A percentile compares a stretch with the other conserved stretches of the same genome.
Evolutionary conservation across 768 basidiomycete species (phyloP).

Genomic region (Fomitopsis serialis): DNA sequence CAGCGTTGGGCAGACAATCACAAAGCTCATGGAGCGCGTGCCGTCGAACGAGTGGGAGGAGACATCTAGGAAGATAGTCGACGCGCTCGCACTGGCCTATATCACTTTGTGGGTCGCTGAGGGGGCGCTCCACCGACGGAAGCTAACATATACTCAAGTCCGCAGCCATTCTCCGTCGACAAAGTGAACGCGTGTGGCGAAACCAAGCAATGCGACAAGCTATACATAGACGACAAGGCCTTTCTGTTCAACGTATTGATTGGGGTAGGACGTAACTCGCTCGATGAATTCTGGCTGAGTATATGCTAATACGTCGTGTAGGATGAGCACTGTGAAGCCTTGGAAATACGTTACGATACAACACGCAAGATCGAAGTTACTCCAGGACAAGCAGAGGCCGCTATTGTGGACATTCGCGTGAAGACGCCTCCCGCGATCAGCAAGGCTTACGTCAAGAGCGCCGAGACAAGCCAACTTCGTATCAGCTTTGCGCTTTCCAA

Average conservation of each 20-base stretch:
- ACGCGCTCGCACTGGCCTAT: conserved; percentile 40
- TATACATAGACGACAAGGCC: conserved; percentile 46
- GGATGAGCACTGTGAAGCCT: conserved; percentile 48
- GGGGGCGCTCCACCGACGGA: conserved; percentile 1
- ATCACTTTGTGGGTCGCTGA: conserved; percentile 40
- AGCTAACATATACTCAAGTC: conserved; percentile 29
- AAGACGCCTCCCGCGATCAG: neutral
- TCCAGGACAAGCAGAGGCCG: neutral
- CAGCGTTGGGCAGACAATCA: conserved; percentile 32
- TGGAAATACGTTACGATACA: conserved; percentile 38
- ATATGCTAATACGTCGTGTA: conserved; percentile 14
- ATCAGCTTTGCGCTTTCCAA: conserved; percentile 36
- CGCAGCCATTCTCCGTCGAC: conserved; percentile 50
- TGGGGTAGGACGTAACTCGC: conserved; percentile 7
- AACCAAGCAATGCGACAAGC: conserved; percentile 34
- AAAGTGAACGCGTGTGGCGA: conserved; percentile 34
- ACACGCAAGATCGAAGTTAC: conserved; percentile 22
- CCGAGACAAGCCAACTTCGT: conserved; percentile 5
- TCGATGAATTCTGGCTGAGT: conserved; percentile 23
- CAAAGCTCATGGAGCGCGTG: conserved; percentile 36
- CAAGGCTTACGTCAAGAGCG: neutral
- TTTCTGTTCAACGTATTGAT: conserved; percentile 48
- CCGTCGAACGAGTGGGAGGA: conserved; percentile 47
- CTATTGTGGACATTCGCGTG: neutral
- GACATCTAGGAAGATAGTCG: conserved; percentile 41